Base-by-base conservation (phyloP, 768 basidiomycete genomes). In the Termitomyces titanicus region DNA sequence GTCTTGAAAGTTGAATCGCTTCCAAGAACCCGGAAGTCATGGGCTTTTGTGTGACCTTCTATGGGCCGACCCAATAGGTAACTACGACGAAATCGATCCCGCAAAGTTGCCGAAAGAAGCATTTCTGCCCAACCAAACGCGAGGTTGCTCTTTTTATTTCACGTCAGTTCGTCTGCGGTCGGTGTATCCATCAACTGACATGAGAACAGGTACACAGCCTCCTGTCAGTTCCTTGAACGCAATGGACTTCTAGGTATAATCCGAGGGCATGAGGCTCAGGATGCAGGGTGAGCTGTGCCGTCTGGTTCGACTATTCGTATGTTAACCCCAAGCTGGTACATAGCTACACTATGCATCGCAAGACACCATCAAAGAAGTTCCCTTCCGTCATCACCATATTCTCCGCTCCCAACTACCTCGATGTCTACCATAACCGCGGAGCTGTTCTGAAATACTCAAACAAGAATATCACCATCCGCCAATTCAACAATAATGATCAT, bases 341-440 rank as follows among this genome's bases (percentile, higher is more conserved):
- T 60, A 89, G 89, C 11, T 94, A 91, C 66, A 89, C 88, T 50
- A 98, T 98, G 94, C 89, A 93, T 70, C 85, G 92, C 59, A 95
- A 95, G 72, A 97, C 96, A 0, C 91, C 92, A 43, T 89, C 87
- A 37, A 95, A 92, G 65, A 94, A 92, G 56, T 98, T 98, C 72
- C 94, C 95, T 0, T 92, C 92, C 0, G 91, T 98, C 31, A 97
- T 98, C 74, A 98, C 95, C 35, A 92, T 99, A 62, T 99, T 99
- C 75, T 93, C 91, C 17, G 96, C 95, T 1, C 96, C 96, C 11
- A 95, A 97, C 68, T 98, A 97, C 69, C 84, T 97, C 57, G 96
- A 98, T 68, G 90, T 92, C 17, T 97, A 98, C 72, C 88, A 92
- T 70, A 99, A 99, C 72, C 92, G 94, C 56, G 96, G 91, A 0